A percentile compares a stretch with the other conserved stretches of the same genome.
Evolutionary conservation across 257 asterid genomes (phyloP).

Genomic region (Solanum ossicruentum): DNA sequence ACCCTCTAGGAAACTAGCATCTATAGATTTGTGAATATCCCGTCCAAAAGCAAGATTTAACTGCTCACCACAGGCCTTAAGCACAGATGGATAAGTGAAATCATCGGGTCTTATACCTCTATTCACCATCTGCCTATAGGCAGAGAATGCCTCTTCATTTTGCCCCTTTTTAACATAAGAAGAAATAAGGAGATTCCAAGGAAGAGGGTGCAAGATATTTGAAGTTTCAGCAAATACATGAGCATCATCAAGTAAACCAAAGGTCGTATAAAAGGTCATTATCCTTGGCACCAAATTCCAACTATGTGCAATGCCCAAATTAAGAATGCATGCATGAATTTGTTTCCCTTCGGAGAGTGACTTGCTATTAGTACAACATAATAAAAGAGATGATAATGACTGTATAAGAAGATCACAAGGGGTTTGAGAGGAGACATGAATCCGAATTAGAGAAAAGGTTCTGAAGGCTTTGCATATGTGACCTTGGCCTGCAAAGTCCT

Average conservation of each 20-base stretch:
- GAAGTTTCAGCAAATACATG: slow-evolving; percentile 31
- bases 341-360: slow-evolving; percentile 51
- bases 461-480: slow-evolving; percentile 47
- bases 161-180: slow-evolving; percentile 39
- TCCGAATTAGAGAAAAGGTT: slow-evolving; percentile 34
- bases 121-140: slow-evolving; percentile 43
- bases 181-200: slow-evolving; percentile 76
- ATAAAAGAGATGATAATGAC: slow-evolving; percentile 48
- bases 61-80: slow-evolving; percentile 82
- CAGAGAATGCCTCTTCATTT: slow-evolving; percentile 32
- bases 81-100: slow-evolving; percentile 71
- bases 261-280: slow-evolving; percentile 40
- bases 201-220: slow-evolving; percentile 37
- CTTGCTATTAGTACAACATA: slow-evolving; percentile 39
- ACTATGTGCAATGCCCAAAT: slow-evolving; percentile 43
- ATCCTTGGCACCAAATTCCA: slow-evolving; percentile 46
- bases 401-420: slow-evolving; percentile 30
- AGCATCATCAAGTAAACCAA: slow-evolving; percentile 35
- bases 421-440: slow-evolving; percentile 23
- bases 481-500: slow-evolving; percentile 47
- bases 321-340: slow-evolving; percentile 54
- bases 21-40: slow-evolving; percentile 46
- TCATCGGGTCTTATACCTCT: slow-evolving; percentile 45
- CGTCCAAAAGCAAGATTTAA: slow-evolving; percentile 44
- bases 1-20: slow-evolving; percentile 20